These are phyloP conservation scores for Candida stauntonica DNA, from an alignment of 805 yeast species.

Conservation along the genomic window DNA sequence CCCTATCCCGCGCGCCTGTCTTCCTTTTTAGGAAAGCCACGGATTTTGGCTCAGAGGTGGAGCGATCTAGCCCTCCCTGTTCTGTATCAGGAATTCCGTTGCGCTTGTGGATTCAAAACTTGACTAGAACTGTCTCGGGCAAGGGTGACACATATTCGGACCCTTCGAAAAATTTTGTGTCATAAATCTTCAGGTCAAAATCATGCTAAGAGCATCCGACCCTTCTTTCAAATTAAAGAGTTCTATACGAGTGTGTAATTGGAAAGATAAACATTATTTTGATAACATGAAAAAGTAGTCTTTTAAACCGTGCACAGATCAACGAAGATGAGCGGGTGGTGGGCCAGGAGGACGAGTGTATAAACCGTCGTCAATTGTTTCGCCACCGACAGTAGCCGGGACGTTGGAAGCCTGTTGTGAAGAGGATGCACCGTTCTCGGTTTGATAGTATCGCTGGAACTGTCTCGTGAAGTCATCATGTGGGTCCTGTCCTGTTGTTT, in stretches of 20 bases:
- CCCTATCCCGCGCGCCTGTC: constrained; percentile 2
- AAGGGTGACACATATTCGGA: no score
- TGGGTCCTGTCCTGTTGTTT: constrained; percentile 16
- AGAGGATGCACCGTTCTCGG: background rate
- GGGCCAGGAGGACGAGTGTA: constrained; percentile 24
- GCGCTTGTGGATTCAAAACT: no score
- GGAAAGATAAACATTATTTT: no score
- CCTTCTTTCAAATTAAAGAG: no score
- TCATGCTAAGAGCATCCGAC: no score
- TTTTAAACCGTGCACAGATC: no score
- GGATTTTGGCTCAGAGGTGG: no score
- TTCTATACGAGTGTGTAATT: no score
- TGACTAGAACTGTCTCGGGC: no score
- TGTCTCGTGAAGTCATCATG: constrained; percentile 23
- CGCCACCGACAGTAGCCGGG: background rate
- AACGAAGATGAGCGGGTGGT: constrained; percentile 22
- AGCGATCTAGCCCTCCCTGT: background rate
- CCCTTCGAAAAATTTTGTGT: no score
- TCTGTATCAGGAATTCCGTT: background rate
- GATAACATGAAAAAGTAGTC: no score
- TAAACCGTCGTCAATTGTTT: constrained; percentile 4
- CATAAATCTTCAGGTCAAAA: no score
- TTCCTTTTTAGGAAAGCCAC: constrained; percentile 3
- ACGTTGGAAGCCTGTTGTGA: background rate
- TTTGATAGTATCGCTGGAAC: constrained; percentile 21